Base-by-base conservation (phyloP, 169 alveolate genomes). In the Cryptosporidium canis region DNA sequence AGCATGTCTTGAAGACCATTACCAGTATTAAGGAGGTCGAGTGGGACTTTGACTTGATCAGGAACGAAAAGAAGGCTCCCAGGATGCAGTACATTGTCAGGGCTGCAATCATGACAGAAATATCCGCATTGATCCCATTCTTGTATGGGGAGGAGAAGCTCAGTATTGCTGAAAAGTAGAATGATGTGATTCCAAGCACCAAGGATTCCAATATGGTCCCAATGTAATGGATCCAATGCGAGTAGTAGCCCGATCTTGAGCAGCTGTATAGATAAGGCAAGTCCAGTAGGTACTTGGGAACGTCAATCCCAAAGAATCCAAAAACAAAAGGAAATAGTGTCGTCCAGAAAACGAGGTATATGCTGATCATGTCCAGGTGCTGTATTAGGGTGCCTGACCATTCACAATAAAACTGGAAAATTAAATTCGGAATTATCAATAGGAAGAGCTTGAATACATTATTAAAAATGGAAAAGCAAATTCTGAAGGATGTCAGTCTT, bases 301-400 rank as follows among this genome's bases (percentile, higher is more conserved):
- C 71, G 24, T 77, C 87, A n/a, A 61, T 35, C 24, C 87, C 87
- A 37, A 47, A 21, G 11, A 12, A 33, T 24, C 87, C 87, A 39
- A 29, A 77, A 18, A 39, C n/a, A 21, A 77, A 7, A 0, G 72
- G 87, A 21, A 51, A 48, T 0, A 77, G 16, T 41, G 58, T 77
- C 37, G 77, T 77, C 71, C 51, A 56, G 41, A 77, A 55, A 1
- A 77, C 18, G 16, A n/a, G 18, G 33, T 56, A 77, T 41, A 61
- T 7, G 16, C 64, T 18, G 11, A 77, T 1, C 6, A 61, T 8
- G 35, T 55, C 77, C 29, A 41, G 9, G 6, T 14, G 4, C n/a
- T 77, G 55, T 5, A 77, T 16, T 16, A 61, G 11, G 12, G 87
- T 77, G 5, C 87, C 65, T 11, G 87, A 77, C 87, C 87, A 56